Base-by-base conservation (phyloP, 2,329 filamentous ascomycete genomes). In the Setomelanomma holmii region DNA sequence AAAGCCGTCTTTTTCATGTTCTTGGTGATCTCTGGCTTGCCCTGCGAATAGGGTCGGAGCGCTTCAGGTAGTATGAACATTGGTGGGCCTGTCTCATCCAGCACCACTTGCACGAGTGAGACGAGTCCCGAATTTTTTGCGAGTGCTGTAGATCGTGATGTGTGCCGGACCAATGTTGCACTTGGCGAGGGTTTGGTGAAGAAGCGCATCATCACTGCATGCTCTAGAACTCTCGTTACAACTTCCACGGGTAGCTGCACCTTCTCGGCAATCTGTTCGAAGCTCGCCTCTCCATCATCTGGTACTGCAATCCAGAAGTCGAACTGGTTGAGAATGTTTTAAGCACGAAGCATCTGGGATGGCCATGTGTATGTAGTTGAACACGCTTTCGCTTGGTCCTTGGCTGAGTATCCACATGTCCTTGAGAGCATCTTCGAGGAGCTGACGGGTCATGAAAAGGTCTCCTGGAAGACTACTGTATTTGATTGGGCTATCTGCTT, bases 241-340 rank as follows among this genome's bases (percentile, higher is more conserved):
- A 67, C 63, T 21, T 66, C 64, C n/a, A 69, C 52, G 10, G 67
- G 63, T 1, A 72, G 61, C 11, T 57, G 56, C 5, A 60, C 62
- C 20, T 60, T 44, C n/a, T 55, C 50, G 12, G 73, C 66, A 38
- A 75, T 61, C 1, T 71, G 58, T n/a, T 61, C 45, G 17, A 64
- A 63, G 1, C 79, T 77, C 5, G 80, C 78, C 3, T 75, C 71
- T 14, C 79, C 79, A 20, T 78, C 70, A 1, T 82, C 45, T 2
- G 82, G 80, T 5, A 84, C 80, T 4, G 79, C 76, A 10, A 74
- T 70, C 79, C 80, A 83, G 60, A 84, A 82, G 58, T 83, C 69
- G 61, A 83, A 83, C 55, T 80, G 71, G 61, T 83, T 83, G 14
- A 83, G 68, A 12, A 81, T 68, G 56, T 81, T 80, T n/a, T 33